Percentiles rank a stretch among this genome's conserved stretches.
Conservation (phyloP, 1,284 basidiomycete species). For the Marasmius fiardii region DNA sequence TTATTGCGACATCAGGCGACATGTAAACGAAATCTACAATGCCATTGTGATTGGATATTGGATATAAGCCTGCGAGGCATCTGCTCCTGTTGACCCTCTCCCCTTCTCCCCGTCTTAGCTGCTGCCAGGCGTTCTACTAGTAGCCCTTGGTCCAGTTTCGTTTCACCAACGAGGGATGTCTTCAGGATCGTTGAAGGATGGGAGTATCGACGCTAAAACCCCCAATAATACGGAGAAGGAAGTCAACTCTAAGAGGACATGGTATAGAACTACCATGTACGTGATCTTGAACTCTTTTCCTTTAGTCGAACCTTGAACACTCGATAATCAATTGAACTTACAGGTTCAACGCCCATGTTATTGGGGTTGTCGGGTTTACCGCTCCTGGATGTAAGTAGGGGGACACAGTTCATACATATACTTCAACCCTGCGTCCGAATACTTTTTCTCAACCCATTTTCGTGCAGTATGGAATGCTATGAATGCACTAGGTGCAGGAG, state of each 20-base stretch:
- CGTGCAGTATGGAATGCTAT: background rate
- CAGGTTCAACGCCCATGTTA: slow-evolving; percentile 14
- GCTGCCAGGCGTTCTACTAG: too few relatives aligned
- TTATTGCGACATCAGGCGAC: background rate
- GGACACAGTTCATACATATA: too few relatives aligned
- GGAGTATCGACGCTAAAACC: background rate
- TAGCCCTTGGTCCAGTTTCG: background rate
- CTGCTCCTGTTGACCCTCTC: background rate
- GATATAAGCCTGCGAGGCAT: background rate
- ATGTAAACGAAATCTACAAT: background rate
- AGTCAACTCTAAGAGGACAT: slow-evolving; percentile 8
- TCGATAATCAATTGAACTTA: background rate
- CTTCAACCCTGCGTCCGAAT: background rate
- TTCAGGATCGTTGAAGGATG: slow-evolving; percentile 1
- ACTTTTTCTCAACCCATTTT: background rate
- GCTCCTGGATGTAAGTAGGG: slow-evolving; percentile 11
- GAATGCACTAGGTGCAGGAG: background rate
- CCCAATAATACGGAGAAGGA: background rate
- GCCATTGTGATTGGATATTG: background rate
- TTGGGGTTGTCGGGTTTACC: slow-evolving; percentile 11
- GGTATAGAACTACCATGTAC: slow-evolving; percentile 11
- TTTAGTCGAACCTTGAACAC: too few relatives aligned
- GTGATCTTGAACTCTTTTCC: slow-evolving; percentile 1
- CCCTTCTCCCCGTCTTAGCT: background rate
- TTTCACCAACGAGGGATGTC: background rate